Base-by-base conservation (phyloP, 306 rosid species). In the Vicia sativa region DNA sequence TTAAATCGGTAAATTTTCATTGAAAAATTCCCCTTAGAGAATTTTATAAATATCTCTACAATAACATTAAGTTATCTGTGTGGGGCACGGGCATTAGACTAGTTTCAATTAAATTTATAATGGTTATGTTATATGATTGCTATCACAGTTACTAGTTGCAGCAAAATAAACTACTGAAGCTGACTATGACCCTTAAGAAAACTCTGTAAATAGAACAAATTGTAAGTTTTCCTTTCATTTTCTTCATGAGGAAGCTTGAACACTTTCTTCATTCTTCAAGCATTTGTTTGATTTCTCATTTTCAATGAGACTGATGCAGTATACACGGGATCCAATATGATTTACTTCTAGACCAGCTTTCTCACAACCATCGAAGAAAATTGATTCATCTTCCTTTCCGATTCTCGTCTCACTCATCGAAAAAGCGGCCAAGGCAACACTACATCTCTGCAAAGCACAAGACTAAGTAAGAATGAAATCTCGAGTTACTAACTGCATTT, bases 401-500 rank as follows among this genome's bases (percentile, higher is more conserved):
- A 90, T 90, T 85, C 96, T 77, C 93, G 92, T 53, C 91, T 83
- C 96, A 83, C 98, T 92, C 96, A 92, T 89, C 60, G 87, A 34
- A 77, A 87, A 90, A 28, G 88, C 82, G 95, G 92, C 77, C 67
- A 54, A 4, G 83, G 87, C 76, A 84, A 75, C 67, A 62, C 43
- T 57, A 65, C 54, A 15, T 49, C 55, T 41, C 88, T 86, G 76
- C 52, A 25, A 25, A 66, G 26, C 52, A 65, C 44, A 25, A 26
- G 26, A 56, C 12, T 58, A 63, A 66, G 65, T 29, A 45, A 62
- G 42, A 6, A 25, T 65, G 58, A 3, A 54, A 48, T 44, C 11
- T 57, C 31, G 54, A 45, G 65, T 6, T 53, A 38, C 38, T 18
- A 55, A 72, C n/a, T n/a, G n/a, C n/a, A n/a, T n/a, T n/a, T n/a